These are phyloP conservation scores for Phycomyces nitens DNA, from an alignment of 192 early-diverging fungal genomes.

Conservation along the genomic window DNA sequence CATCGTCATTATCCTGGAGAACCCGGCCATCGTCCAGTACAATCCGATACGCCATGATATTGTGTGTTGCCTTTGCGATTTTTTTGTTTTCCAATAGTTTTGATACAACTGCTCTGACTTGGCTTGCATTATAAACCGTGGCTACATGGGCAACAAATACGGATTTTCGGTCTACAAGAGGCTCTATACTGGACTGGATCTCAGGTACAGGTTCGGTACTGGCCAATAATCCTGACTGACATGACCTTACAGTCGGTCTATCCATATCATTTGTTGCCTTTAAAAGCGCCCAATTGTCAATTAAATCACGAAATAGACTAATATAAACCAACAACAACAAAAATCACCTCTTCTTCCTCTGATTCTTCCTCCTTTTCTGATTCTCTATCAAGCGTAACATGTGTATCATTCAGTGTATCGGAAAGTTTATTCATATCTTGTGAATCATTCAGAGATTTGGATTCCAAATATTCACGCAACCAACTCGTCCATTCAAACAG, in stretches of 20 bases:
- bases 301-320: too few species aligned
- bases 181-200: constrained; percentile 47
- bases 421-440: constrained; percentile 3
- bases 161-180: constrained; percentile 76
- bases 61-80: constrained; percentile 85
- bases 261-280: constrained; percentile 3
- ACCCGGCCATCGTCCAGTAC: constrained; percentile 46
- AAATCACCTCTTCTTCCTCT: constrained; percentile 20
- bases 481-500: constrained; percentile 70
- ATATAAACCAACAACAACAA: too few species aligned
- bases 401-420: too few species aligned
- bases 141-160: constrained; percentile 85
- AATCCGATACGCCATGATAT: constrained; percentile 87
- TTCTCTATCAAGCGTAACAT: background rate
- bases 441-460: constrained; percentile 12
- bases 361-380: constrained; percentile 8
- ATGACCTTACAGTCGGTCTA: constrained; percentile 10
- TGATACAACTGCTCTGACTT: constrained; percentile 54
- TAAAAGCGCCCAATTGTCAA: background rate
- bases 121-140: constrained; percentile 40
- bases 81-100: constrained; percentile 65
- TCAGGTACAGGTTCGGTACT: constrained; percentile 26
- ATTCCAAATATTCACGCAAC: constrained; percentile 47
- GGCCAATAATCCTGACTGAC: background rate
- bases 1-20: constrained; percentile 86